phyloP scores from a whole-genome alignment of 78 protist genomes.

The Pelomyxa schiedti region DNA sequence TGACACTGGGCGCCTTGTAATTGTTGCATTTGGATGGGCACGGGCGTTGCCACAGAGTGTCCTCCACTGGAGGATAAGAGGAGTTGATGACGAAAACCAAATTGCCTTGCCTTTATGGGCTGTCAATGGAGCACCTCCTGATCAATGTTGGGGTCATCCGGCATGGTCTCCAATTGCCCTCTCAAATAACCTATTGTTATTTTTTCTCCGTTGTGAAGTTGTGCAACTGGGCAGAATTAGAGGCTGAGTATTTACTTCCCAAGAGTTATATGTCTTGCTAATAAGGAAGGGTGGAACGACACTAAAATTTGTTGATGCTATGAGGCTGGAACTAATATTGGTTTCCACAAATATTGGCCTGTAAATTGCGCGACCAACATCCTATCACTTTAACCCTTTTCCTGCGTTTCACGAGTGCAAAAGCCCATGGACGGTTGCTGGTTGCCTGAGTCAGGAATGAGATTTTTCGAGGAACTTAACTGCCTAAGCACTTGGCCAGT shows the following conservation, averaged over 20 bases:
- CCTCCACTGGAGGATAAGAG: too few species aligned
- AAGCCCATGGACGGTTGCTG: not conserved
- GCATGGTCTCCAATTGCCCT: too few species aligned
- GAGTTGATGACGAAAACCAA: too few species aligned
- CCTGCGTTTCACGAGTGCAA: too few species aligned
- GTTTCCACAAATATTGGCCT: not conserved
- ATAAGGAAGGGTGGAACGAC: not conserved
- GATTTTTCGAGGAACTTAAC: not conserved
- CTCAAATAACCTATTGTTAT: too few species aligned
- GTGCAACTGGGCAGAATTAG: not conserved
- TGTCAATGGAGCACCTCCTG: not conserved
- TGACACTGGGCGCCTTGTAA: too few species aligned
- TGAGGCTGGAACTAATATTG: not conserved
- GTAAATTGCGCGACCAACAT: not conserved
- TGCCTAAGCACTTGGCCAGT: not conserved
- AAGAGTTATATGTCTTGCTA: not conserved
- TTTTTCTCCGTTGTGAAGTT: too few species aligned
- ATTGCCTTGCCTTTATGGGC: not conserved
- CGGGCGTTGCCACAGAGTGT: too few species aligned
- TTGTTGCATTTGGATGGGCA: too few species aligned
- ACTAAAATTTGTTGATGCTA: not conserved
- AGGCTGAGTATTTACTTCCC: not conserved
- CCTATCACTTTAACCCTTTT: too few species aligned
- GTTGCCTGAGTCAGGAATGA: not conserved
- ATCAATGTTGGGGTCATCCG: too few species aligned